Evolutionary conservation across 495 filamentous ascomycete genomes (phyloP).

Genomic region (Glarea lozoyensis): DNA sequence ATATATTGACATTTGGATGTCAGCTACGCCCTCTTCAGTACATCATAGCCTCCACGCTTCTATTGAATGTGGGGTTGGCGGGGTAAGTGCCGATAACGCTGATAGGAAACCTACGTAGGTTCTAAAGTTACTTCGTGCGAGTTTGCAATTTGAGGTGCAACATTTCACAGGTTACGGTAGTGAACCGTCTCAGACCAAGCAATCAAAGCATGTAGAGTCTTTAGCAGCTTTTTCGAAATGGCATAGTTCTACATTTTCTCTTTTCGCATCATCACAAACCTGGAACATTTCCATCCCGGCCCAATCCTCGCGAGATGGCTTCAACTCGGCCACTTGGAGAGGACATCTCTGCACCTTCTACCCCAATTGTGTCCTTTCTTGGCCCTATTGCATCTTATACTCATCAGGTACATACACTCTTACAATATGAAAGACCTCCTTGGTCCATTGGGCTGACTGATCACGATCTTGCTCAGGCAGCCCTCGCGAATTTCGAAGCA

Average conservation of each 20-base stretch:
- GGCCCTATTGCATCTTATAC: slow-evolving; percentile 81
- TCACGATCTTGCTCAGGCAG: slow-evolving; percentile 43
- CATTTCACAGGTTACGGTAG: too few relatives aligned
- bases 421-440: background rate
- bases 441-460: slow-evolving; percentile 15
- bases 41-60: too few relatives aligned
- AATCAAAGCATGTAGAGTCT: background rate
- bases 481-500: slow-evolving; percentile 50
- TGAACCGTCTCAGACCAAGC: too few relatives aligned
- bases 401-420: slow-evolving; percentile 60
- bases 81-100: background rate
- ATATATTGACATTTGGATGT: too few relatives aligned
- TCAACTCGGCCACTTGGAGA: background rate
- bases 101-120: too few relatives aligned
- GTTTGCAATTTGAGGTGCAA: too few relatives aligned
- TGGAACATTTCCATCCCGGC: too few relatives aligned
- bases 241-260: slow-evolving; percentile 3
- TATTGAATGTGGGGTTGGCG: background rate
- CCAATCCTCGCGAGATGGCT: slow-evolving; percentile 5
- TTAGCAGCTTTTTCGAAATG: slow-evolving; percentile 5
- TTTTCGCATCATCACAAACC: slow-evolving; percentile 1
- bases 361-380: slow-evolving; percentile 60
- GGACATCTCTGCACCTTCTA: background rate
- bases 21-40: too few relatives aligned
- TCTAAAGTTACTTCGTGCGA: too few relatives aligned